Base-by-base conservation (phyloP, 2,329 filamentous ascomycete genomes). In the Aureobasidium sp. region DNA sequence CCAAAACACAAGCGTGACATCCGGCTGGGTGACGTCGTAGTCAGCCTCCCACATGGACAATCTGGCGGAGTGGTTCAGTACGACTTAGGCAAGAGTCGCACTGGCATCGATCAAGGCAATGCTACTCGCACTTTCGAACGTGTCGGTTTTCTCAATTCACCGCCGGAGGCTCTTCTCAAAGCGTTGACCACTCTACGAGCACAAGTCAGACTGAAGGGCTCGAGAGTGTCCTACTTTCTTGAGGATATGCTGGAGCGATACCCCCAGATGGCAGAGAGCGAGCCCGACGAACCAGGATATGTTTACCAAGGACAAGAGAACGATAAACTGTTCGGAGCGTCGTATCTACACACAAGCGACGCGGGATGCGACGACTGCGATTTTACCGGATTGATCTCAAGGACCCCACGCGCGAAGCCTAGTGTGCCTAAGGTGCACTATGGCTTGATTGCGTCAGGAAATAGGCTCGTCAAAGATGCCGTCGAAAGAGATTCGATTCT, bases 11-110 rank as follows among this genome's bases (percentile, higher is more conserved):
- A 29, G 44, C 44, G 25, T 0, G 68, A 71, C 22, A 67, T 72
- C 5, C 64, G 67, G 2, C 68, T 72, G 3, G 70, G 70, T 4
- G 70, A 71, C 44, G 57, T 72, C 8, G 67, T 68, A 1, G 65
- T 72, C 20, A 69, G 69, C 58, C 57, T 62, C 12, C 69, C 69
- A 4, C 45, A 56, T 0, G 65, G 57, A 0, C 47, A 22, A 4
- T 51, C 37, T 34, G 68, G 68, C 5, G 70, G 69, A 5, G 68
- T 72, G 0, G 48, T 70, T 5, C 68, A 72, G 44, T 68, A 68
- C 42, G 68, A 70, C 27, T 62, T 69, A 12, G 67, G 65, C 1
- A 61, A 61, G 47, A 42, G 22, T 3, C 48, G 34, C 1, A 41
- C 17, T 2, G 14, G 36, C 0, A 5, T 0, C 1, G 29, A 17